Conservation (phyloP, 441 rosid genomes). For the Caryocar brasiliense region DNA sequence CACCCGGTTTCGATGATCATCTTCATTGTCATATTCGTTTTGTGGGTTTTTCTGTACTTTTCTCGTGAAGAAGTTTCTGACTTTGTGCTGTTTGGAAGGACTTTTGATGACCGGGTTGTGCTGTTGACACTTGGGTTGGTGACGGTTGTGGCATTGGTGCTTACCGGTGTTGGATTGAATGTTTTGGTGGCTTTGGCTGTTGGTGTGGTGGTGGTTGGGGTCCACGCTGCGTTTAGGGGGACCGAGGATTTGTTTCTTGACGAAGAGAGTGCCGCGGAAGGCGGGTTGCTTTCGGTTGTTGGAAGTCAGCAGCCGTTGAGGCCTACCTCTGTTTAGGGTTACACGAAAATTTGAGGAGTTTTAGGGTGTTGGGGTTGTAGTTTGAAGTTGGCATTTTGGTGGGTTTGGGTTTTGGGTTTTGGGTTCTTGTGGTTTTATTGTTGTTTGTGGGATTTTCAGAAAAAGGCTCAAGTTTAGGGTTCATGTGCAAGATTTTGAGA, state of each 20-base stretch:
- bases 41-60: slow-evolving; percentile 69
- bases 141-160: slow-evolving; percentile 59
- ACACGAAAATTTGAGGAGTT: slow-evolving; percentile 30
- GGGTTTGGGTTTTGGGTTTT: neutral
- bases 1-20: slow-evolving; percentile 70
- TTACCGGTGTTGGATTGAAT: slow-evolving; percentile 60
- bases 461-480: neutral
- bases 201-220: slow-evolving; percentile 41
- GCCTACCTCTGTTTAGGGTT: slow-evolving; percentile 31
- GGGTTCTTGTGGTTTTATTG: neutral
- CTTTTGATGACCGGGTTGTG: slow-evolving; percentile 52
- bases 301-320: slow-evolving; percentile 37
- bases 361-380: neutral
- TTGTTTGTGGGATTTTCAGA: neutral
- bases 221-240: slow-evolving; percentile 51
- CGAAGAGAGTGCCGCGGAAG: slow-evolving; percentile 47
- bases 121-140: slow-evolving; percentile 36
- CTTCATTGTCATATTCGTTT: slow-evolving; percentile 43
- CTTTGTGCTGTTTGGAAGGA: slow-evolving; percentile 37
- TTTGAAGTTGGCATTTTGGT: slow-evolving; percentile 8
- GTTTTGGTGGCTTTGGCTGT: slow-evolving; percentile 52
- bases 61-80: slow-evolving; percentile 50
- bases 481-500: neutral
- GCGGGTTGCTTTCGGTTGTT: slow-evolving; percentile 53
- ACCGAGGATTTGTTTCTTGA: slow-evolving; percentile 63